These are phyloP conservation scores for Triticum aestivum DNA, from an alignment of 176 grass and related monocot species.

Conservation along the genomic window IWGSC_CS_RefSeq_v2.1 NC_057804.1:588797079-588797578, in stretches of 20 bases:
- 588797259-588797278: background rate
- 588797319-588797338: background rate
- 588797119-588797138: background rate
- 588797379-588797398: background rate
- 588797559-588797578: no score
- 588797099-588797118: background rate
- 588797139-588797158: background rate
- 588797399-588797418: background rate
- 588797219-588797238: background rate
- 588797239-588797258: background rate
- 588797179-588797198: background rate
- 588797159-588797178: background rate
- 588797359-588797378: background rate
- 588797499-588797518: background rate
- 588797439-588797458: background rate
- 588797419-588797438: background rate
- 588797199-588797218: background rate
- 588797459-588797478: background rate
- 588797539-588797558: no score
- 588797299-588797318: background rate
- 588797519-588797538: no score
- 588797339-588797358: background rate
- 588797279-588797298: background rate
- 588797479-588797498: slow-evolving; percentile 15
- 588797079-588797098: background rate